Conservation (phyloP, 2,329 filamentous ascomycete genomes). For the Aspergillus sp. region DNA sequence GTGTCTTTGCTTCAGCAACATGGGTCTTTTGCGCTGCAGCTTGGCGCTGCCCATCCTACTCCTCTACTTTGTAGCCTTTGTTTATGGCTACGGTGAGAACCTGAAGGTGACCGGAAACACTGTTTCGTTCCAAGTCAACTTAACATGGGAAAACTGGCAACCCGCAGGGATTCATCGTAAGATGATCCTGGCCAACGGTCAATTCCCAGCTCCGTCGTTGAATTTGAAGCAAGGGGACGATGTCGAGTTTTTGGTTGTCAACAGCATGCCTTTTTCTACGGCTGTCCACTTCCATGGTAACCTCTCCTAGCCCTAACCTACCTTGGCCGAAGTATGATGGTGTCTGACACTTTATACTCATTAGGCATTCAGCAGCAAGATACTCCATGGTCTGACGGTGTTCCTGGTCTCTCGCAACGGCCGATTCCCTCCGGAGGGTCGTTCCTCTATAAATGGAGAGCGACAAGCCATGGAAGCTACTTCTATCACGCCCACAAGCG, state of each 20-base stretch:
- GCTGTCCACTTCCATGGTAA: constrained; percentile 35
- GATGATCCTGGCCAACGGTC: constrained; percentile 28
- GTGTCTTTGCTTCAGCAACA: not conserved
- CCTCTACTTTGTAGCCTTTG: constrained; percentile 10
- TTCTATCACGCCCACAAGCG: constrained; percentile 60
- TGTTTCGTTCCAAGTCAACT: constrained; percentile 29
- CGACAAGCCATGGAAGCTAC: constrained; percentile 56
- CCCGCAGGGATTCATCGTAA: constrained; percentile 29
- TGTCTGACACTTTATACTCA: not conserved
- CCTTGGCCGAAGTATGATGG: not conserved
- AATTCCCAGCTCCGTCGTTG: constrained; percentile 29
- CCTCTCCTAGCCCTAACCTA: not conserved
- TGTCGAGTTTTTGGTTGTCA: constrained; percentile 30
- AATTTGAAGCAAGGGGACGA: constrained; percentile 27
- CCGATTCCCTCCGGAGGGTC: constrained; percentile 49
- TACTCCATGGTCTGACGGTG: constrained; percentile 60
- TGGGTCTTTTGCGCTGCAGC: constrained; percentile 6
- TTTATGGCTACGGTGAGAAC: constrained; percentile 1
- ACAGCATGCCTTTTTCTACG: constrained; percentile 23
- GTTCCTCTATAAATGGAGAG: constrained; percentile 55
- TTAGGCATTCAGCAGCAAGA: constrained; percentile 45
- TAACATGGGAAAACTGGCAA: constrained; percentile 32
- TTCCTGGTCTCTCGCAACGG: constrained; percentile 55
- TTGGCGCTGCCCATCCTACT: constrained; percentile 10
- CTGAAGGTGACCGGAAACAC: constrained; percentile 11